Evolutionary conservation across 805 yeast genomes (phyloP).

Genomic region (Schizosaccharomyces pombe): DNA sequence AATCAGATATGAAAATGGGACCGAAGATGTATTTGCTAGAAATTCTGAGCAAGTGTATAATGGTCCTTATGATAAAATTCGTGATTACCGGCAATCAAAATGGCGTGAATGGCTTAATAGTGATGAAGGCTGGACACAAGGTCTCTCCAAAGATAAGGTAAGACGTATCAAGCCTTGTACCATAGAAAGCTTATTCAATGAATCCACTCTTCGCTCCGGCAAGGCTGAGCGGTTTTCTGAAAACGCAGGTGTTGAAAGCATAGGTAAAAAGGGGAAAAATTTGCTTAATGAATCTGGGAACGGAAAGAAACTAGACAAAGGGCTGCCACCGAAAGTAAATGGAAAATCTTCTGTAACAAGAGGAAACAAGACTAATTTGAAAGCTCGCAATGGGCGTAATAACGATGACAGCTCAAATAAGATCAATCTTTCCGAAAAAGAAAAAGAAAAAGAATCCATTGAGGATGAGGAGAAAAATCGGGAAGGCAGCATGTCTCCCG

Average conservation of each 20-base stretch:
- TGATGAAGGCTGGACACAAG: neutral
- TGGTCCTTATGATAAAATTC: neutral
- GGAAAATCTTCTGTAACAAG: too few species aligned
- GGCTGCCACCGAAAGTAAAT: too few species aligned
- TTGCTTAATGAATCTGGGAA: neutral
- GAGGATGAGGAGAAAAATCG: too few species aligned
- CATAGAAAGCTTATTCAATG: neutral
- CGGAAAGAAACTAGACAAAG: neutral
- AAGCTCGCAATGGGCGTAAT: neutral
- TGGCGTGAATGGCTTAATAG: conserved; percentile 1
- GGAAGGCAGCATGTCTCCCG: too few species aligned
- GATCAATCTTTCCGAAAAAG: too few species aligned
- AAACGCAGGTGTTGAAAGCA: neutral
- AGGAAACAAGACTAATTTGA: neutral
- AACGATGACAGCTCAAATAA: too few species aligned
- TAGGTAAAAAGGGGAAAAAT: neutral
- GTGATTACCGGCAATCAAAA: neutral
- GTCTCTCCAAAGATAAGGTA: neutral
- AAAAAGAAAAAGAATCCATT: too few species aligned
- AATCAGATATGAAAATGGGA: neutral
- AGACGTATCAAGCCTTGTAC: neutral
- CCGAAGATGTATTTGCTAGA: neutral
- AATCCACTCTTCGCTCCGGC: neutral
- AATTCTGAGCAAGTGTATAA: neutral
- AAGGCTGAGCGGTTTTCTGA: neutral